These are phyloP conservation scores for Medicago ruthenica DNA, from an alignment of 306 rosid species.

Conservation along the genomic window DNA sequence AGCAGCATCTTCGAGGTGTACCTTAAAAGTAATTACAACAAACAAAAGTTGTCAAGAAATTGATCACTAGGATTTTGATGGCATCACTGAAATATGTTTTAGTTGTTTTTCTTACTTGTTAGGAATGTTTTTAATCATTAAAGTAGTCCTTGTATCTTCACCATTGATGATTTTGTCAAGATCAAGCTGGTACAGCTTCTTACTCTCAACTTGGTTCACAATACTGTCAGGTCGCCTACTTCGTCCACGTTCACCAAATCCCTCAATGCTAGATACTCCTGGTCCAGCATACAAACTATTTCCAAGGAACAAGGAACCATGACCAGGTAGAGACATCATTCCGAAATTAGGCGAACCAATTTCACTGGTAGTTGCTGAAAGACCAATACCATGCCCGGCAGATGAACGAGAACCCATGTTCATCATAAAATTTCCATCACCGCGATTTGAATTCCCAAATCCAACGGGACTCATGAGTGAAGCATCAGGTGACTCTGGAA, in stretches of 20 bases:
- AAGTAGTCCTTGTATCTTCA: conserved; percentile 89
- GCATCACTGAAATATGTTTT: conserved; percentile 25
- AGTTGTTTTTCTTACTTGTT: conserved; percentile 67
- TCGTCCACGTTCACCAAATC: conserved; percentile 67
- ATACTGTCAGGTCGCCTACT: conserved; percentile 73
- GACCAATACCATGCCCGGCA: conserved; percentile 62
- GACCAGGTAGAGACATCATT: conserved; percentile 83
- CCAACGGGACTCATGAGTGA: conserved; percentile 63
- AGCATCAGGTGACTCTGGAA: conserved; percentile 83
- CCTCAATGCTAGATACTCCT: conserved; percentile 56
- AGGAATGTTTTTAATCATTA: conserved; percentile 96
- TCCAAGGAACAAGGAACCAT: conserved; percentile 69
- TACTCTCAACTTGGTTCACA: conserved; percentile 69
- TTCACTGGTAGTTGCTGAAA: conserved; percentile 71
- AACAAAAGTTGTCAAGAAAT: conserved; percentile 30
- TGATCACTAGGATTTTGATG: conserved; percentile 17
- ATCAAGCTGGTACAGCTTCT: conserved; percentile 92
- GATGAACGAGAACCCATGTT: conserved; percentile 64
- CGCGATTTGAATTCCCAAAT: conserved; percentile 59
- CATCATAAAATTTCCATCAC: conserved; percentile 67
- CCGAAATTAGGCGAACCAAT: conserved; percentile 71
- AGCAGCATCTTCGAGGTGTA: conserved; percentile 92
- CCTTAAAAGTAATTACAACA: conserved; percentile 52
- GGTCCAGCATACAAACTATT: conserved; percentile 72
- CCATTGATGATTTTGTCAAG: conserved; percentile 79